phyloP scores from a whole-genome alignment of 2,329 filamentous ascomycete species.

The Stachybotrys chlorohalonatus region DNA sequence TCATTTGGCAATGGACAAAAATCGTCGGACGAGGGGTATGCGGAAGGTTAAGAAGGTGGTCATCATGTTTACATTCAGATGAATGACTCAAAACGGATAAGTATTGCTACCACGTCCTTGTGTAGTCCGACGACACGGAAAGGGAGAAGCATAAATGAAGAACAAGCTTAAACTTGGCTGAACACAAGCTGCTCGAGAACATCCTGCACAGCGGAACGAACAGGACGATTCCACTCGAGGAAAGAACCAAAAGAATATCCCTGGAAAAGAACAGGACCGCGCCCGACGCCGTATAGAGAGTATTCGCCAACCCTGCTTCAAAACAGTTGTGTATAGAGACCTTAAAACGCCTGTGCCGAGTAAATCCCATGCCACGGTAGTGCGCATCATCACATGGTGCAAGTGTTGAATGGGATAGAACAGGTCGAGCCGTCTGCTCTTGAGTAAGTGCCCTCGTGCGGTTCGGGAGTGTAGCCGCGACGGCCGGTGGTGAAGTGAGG shows the following conservation, averaged over 20 bases:
- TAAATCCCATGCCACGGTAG: not conserved
- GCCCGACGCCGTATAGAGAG: not conserved
- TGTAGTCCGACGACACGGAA: no score
- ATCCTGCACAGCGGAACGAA: not conserved
- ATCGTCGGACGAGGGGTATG: no score
- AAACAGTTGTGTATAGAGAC: not conserved
- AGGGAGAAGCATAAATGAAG: no score
- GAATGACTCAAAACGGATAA: no score
- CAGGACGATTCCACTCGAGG: not conserved
- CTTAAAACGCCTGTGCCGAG: not conserved
- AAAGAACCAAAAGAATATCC: not conserved
- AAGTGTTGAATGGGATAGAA: conserved; percentile 20
- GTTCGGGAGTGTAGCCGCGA: conserved; percentile 16
- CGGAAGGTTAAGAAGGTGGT: no score
- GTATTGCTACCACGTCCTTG: no score
- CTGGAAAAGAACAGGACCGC: not conserved
- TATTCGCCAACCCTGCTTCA: not conserved
- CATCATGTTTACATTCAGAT: no score
- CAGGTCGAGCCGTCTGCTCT: conserved; percentile 24
- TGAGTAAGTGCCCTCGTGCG: conserved; percentile 18
- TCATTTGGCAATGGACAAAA: no score
- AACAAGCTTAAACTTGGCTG: not conserved
- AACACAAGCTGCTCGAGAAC: not conserved
- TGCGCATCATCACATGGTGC: conserved; percentile 1
- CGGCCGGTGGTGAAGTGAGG: conserved; percentile 14